Evolutionary conservation across 331 rosid species (phyloP).

Genomic region (Spiraea crenata): DNA sequence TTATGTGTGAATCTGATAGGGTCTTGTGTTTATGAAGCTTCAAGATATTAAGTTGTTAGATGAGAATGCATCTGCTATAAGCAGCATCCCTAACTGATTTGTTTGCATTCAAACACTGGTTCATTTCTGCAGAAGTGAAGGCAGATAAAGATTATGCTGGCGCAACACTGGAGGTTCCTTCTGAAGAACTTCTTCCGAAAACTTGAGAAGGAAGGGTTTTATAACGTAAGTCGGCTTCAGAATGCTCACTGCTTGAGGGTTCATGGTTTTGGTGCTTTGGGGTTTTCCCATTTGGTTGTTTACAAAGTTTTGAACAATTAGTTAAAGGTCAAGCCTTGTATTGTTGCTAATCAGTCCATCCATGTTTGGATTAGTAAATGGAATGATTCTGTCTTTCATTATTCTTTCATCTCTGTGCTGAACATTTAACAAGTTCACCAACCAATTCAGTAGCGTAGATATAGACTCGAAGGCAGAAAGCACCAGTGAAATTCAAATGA

Average conservation of each 20-base stretch:
- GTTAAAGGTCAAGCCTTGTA: neutral
- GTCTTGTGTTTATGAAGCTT: neutral
- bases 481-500: neutral
- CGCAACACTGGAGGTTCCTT: conserved; percentile 83
- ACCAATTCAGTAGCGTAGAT: too few species aligned
- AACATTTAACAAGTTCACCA: too few species aligned
- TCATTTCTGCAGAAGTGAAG: conserved; percentile 65
- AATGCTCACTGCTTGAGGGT: neutral
- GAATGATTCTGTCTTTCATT: neutral
- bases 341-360: neutral
- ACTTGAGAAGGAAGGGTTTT: conserved; percentile 11
- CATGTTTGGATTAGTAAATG: neutral
- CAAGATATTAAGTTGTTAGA: neutral
- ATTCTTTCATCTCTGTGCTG: neutral
- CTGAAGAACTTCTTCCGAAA: conserved; percentile 56
- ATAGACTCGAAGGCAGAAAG: too few species aligned
- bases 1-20: neutral
- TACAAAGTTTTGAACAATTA: neutral
- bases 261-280: too few species aligned
- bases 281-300: neutral
- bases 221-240: neutral
- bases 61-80: neutral
- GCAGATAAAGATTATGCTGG: conserved; percentile 76
- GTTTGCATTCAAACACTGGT: neutral
- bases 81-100: neutral